Conservation (phyloP, 108 stramenopile genomes). For the Discostella stelligeroides region DNA sequence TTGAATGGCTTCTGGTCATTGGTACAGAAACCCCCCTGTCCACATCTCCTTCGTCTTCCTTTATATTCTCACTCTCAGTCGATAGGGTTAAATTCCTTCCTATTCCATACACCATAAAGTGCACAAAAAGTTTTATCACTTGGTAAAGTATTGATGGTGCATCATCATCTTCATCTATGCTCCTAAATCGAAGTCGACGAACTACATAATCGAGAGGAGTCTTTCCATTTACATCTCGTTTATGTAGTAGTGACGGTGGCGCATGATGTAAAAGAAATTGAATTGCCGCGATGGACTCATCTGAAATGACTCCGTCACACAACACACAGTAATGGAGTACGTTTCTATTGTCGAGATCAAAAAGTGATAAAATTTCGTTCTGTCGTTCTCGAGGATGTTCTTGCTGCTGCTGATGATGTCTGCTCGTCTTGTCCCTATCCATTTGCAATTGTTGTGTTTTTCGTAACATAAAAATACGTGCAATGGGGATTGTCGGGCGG, state of each 20-base stretch:
- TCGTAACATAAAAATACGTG: slow-evolving; percentile 28
- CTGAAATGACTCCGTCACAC: slow-evolving; percentile 12
- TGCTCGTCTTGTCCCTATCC: too few species aligned
- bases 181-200: slow-evolving; percentile 9
- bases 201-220: slow-evolving; percentile 33
- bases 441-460: slow-evolving; percentile 25
- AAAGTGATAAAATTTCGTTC: slow-evolving; percentile 19
- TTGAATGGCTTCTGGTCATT: too few species aligned
- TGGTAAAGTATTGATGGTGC: too few species aligned
- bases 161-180: too few species aligned
- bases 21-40: background rate
- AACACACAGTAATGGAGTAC: slow-evolving; percentile 40
- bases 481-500: slow-evolving; percentile 37
- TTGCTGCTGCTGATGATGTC: too few species aligned
- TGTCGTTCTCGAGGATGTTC: slow-evolving; percentile 9
- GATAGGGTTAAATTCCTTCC: slow-evolving; percentile 25
- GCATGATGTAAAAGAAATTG: slow-evolving; percentile 19
- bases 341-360: slow-evolving; percentile 39
- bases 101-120: slow-evolving; percentile 9
- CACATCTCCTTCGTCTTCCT: slow-evolving; percentile 15
- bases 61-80: slow-evolving; percentile 26
- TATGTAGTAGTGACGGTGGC: slow-evolving; percentile 22
- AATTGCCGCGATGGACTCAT: slow-evolving; percentile 20
- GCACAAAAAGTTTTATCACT: too few species aligned
- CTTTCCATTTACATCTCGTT: slow-evolving; percentile 21